Evolutionary conservation across 176 grass and related monocot species (phyloP).

Genomic region (Aegilops speltoides): DNA sequence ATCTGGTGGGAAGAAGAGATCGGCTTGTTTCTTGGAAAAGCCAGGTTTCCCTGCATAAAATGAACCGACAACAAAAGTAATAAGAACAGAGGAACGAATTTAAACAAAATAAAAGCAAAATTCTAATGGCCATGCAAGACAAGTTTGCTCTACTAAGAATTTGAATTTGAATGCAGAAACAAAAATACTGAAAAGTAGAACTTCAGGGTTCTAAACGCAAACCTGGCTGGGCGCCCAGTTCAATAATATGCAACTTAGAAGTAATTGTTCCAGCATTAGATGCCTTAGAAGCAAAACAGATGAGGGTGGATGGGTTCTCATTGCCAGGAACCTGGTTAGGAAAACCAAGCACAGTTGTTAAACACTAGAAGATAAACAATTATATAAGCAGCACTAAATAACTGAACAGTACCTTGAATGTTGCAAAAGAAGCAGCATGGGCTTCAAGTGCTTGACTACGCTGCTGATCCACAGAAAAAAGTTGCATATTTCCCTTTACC

Average conservation of each 20-base stretch:
- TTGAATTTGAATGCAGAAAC: background rate
- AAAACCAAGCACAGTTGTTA: background rate
- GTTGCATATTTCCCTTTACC: conserved; percentile 98
- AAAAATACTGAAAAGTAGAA: conserved; percentile 8
- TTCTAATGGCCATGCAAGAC: background rate
- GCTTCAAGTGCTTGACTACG: conserved; percentile 99
- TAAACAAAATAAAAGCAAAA: background rate
- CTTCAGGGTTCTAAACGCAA: conserved; percentile 18
- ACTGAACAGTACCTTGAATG: conserved; percentile 68
- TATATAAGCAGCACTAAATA: conserved; percentile 12
- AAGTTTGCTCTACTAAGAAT: background rate
- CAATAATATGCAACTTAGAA: conserved; percentile 94
- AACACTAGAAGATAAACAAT: conserved; percentile 3
- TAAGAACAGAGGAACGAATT: background rate
- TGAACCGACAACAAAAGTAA: background rate
- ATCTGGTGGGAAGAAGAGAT: conserved; percentile 95
- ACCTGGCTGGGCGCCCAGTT: conserved; percentile 94
- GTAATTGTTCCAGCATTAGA: conserved; percentile 85
- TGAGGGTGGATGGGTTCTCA: conserved; percentile 87
- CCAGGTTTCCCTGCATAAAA: conserved; percentile 70
- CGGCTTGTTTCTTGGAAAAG: conserved; percentile 95
- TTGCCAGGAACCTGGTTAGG: conserved; percentile 78
- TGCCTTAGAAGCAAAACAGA: conserved; percentile 90
- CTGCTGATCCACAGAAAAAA: conserved; percentile 98
- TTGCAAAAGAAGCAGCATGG: conserved; percentile 92